Conservation (phyloP, 176 grass and related monocot species). For the Calamus simplicifolius region DNA sequence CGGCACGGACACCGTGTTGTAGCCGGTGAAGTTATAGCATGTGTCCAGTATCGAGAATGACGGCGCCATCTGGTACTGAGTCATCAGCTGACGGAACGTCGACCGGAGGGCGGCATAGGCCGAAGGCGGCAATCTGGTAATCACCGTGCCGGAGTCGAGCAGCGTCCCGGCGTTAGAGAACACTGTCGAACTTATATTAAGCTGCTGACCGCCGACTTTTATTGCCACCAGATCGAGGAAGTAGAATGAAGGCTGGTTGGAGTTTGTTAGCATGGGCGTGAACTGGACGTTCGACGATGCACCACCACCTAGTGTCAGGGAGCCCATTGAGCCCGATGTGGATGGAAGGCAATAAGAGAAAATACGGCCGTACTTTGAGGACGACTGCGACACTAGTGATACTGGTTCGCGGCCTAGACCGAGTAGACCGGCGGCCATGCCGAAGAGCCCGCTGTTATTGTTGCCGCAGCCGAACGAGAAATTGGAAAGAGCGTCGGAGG, state of each 20-base stretch:
- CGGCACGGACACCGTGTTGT: constrained; percentile 37
- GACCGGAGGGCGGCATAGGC: background rate
- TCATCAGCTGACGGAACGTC: background rate
- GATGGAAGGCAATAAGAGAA: constrained; percentile 3
- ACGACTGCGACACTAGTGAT: background rate
- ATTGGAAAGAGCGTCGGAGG: background rate
- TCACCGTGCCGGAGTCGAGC: constrained; percentile 9
- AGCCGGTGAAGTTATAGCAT: constrained; percentile 67
- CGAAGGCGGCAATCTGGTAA: background rate
- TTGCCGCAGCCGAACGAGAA: constrained; percentile 8
- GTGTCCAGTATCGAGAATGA: constrained; percentile 63
- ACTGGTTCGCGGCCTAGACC: background rate
- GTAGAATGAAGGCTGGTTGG: background rate
- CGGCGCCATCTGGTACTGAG: constrained; percentile 20
- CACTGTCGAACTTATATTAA: background rate
- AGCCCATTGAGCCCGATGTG: background rate
- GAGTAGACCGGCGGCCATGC: background rate
- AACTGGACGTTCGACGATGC: background rate
- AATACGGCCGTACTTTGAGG: background rate
- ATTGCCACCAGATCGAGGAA: background rate
- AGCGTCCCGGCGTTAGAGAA: background rate
- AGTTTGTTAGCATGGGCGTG: background rate
- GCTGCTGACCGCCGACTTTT: background rate
- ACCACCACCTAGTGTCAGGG: background rate
- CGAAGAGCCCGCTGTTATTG: background rate